Base-by-base conservation (phyloP, 2,329 filamentous ascomycete genomes). In the Arthrocladium fulminans region DNA sequence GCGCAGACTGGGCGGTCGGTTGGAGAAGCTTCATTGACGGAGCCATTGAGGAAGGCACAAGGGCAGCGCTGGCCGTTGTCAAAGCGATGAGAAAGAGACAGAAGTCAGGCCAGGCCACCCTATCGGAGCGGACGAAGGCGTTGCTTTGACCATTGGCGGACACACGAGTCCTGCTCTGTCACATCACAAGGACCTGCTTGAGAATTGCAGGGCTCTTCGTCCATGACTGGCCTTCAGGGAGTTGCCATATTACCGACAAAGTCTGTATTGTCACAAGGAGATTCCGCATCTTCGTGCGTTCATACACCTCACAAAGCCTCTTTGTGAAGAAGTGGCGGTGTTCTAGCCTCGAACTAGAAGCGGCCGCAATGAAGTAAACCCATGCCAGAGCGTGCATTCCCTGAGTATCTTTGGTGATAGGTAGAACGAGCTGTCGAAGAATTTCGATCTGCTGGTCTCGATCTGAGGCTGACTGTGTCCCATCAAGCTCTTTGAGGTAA, bases 21-120 rank as follows among this genome's bases (percentile, higher is more conserved):
- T 74, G 73, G 72, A 61, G 72, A 0, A 68, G 71, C 19, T 74
- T 74, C 32, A 73, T 74, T 10, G 73, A 75, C 51, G 72, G 72
- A 1, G 72, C 72, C 0, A 73, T 74, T 35, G 69, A 73, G 44
- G 68, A 71, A 27, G 71, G 71, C 0, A 66, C 67, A 1, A 57
- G 61, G 35, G 66, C 62, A 9, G 66, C 64, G 8, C 54, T 58
- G 48, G 58, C 58, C 6, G 58, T 67, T 2, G 57, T n/a, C n/a
- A n/a, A n/a, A n/a, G n/a, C n/a, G n/a, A n/a, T n/a, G n/a, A n/a
- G n/a, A n/a, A n/a, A n/a, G n/a, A n/a, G n/a, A n/a, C n/a, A n/a
- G n/a, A n/a, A n/a, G n/a, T n/a, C n/a, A n/a, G n/a, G n/a, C n/a
- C n/a, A n/a, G n/a, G n/a, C n/a, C n/a, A n/a, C n/a, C n/a, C n/a